phyloP scores from a whole-genome alignment of 495 filamentous ascomycete species.

The Parmelia sp. region DNA sequence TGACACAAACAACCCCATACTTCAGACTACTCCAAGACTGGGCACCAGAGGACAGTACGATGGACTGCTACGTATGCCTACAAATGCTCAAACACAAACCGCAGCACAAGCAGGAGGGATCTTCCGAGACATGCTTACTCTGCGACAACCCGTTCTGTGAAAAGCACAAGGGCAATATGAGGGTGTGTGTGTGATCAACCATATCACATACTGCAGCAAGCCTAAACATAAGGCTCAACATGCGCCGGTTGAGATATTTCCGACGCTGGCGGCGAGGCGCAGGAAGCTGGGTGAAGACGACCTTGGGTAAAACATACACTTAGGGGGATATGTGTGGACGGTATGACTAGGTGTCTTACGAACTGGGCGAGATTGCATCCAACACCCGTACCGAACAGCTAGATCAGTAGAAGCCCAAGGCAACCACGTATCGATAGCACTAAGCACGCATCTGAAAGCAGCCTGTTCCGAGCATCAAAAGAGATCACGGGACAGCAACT shows the following conservation, averaged over 20 bases:
- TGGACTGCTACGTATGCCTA: conserved; percentile 1
- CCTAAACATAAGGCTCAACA: background rate
- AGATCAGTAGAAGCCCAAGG: no score
- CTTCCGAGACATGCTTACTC: conserved; percentile 7
- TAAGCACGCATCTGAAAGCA: no score
- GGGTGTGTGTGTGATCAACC: conserved; percentile 10
- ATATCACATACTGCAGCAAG: conserved; percentile 1
- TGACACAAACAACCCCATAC: background rate
- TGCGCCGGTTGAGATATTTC: conserved; percentile 13
- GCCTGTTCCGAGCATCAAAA: no score
- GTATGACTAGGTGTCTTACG: no score
- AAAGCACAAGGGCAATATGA: conserved; percentile 11
- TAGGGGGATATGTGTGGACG: no score
- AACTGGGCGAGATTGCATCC: no score
- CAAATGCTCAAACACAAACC: background rate
- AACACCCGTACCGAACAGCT: no score
- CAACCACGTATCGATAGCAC: no score
- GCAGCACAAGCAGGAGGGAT: conserved; percentile 5
- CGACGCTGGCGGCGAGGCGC: conserved; percentile 5
- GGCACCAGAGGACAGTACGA: background rate
- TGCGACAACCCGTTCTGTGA: conserved; percentile 14
- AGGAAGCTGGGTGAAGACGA: background rate
- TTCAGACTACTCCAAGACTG: background rate
- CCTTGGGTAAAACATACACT: no score
- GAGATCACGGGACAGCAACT: no score